Conservation (phyloP, 192 early-diverging fungal genomes). For the Obelidium mucronatum region DNA sequence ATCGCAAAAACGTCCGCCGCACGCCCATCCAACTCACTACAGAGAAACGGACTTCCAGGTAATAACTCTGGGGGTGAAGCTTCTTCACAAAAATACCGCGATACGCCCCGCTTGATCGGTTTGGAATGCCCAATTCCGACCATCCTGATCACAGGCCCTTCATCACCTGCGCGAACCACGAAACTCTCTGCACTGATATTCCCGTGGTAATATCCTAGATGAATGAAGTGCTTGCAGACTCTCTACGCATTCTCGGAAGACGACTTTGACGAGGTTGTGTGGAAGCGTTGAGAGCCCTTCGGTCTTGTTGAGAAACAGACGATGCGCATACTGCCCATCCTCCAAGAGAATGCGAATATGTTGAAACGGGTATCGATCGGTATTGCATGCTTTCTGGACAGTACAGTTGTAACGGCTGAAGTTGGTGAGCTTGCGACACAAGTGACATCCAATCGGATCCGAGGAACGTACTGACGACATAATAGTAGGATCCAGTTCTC, state of each 20-base stretch:
- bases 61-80: slow-evolving; percentile 20
- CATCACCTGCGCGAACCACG: background rate
- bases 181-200: slow-evolving; percentile 19
- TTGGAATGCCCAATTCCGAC: background rate
- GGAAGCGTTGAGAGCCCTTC: background rate
- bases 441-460: too few species aligned
- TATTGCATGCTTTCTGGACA: too few species aligned
- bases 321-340: background rate
- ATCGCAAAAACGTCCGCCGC: slow-evolving; percentile 34
- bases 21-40: background rate
- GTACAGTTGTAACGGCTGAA: too few species aligned
- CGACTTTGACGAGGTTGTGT: background rate
- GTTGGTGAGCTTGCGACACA: too few species aligned
- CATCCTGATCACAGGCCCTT: background rate
- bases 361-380: too few species aligned
- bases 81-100: slow-evolving; percentile 18
- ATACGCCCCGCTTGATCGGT: background rate
- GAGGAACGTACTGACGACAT: too few species aligned
- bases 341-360: background rate
- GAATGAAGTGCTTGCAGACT: background rate
- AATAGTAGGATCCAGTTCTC: too few species aligned
- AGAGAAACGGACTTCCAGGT: background rate
- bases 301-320: background rate
- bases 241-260: background rate
- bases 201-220: slow-evolving; percentile 12